These are phyloP conservation scores for Diospyros lotus DNA, from an alignment of 148 eudicot genomes.

Conservation along the genomic window DNA sequence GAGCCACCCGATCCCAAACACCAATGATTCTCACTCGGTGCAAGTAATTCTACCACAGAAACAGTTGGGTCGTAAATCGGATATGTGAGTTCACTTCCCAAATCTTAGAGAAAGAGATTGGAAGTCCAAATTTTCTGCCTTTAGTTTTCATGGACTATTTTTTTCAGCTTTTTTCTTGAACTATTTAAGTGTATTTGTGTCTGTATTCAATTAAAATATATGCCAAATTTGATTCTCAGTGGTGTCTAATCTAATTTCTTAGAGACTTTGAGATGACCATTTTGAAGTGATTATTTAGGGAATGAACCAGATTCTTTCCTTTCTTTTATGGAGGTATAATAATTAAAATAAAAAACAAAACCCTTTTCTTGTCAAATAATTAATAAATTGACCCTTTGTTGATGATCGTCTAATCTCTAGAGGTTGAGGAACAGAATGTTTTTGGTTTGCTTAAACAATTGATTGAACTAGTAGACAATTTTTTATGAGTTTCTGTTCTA, in stretches of 20 bases:
- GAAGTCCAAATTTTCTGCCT: neutral
- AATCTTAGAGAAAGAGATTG: neutral
- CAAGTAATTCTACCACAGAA: conserved; percentile 96
- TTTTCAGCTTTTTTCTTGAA: neutral
- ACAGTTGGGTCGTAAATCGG: conserved; percentile 90
- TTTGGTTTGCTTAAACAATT: neutral
- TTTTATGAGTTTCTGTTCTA: neutral
- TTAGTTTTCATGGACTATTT: neutral
- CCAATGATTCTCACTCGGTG: conserved; percentile 82
- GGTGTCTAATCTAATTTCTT: neutral
- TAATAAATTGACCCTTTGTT: neutral
- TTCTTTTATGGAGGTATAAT: neutral
- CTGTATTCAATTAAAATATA: neutral
- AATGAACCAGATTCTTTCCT: neutral
- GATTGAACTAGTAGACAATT: neutral
- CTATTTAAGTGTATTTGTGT: neutral
- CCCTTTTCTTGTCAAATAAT: neutral
- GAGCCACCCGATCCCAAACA: conserved; percentile 95
- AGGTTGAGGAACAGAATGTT: neutral
- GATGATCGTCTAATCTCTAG: neutral
- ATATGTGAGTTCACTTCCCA: conserved; percentile 60
- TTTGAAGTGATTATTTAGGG: neutral
- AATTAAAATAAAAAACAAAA: neutral
- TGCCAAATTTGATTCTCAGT: neutral
- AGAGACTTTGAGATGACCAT: neutral